Percentiles rank a stretch among this genome's conserved stretches.
phyloP scores from a whole-genome alignment of 208 protist genomes.

The Crithidia bombi region DNA sequence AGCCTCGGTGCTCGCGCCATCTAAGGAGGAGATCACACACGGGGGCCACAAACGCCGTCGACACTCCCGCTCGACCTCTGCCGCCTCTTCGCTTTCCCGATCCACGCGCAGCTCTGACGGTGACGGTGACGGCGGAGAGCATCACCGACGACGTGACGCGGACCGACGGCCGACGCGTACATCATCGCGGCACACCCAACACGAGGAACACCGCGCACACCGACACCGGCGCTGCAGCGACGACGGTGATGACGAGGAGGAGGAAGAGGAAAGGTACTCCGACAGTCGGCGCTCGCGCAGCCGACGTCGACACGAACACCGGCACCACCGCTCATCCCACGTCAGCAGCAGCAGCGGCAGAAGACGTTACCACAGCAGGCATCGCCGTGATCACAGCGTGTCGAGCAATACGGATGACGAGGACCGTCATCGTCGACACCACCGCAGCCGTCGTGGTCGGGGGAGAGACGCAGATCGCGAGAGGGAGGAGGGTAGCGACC shows the following conservation, averaged over 20 bases:
- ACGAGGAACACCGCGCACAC: not conserved
- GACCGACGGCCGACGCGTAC: not conserved
- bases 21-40: not conserved
- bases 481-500: not conserved
- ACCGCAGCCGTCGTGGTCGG: slow-evolving; percentile 7
- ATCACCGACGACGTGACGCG: not conserved
- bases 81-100: not conserved
- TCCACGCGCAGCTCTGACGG: not conserved
- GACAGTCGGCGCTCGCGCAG: not conserved
- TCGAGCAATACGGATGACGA: not conserved
- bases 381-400: not conserved
- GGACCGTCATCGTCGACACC: not conserved
- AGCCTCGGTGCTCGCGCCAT: too few relatives aligned
- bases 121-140: not conserved
- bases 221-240: not conserved
- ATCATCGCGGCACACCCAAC: not conserved
- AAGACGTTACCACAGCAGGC: slow-evolving; percentile 13
- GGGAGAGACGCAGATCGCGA: not conserved
- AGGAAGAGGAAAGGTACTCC: not conserved
- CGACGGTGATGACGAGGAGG: slow-evolving; percentile 6
- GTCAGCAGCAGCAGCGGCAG: not conserved
- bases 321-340: not conserved
- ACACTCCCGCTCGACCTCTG: not conserved
- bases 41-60: slow-evolving; percentile 4
- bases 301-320: not conserved